Conservation (phyloP, 1,284 basidiomycete species). For the Bothia castanella region DNA sequence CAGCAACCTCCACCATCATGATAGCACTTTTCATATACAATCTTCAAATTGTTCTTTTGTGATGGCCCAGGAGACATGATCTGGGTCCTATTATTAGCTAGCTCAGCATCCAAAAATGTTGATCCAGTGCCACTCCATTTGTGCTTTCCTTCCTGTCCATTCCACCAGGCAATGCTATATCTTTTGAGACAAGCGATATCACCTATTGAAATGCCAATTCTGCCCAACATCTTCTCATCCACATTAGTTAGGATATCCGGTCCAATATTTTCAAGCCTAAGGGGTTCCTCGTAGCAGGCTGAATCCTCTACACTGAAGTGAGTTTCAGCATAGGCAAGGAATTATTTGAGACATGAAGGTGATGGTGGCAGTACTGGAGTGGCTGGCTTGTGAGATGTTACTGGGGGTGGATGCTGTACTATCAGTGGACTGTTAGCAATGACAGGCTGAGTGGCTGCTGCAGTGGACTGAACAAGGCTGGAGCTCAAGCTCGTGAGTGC, state of each 20-base stretch:
- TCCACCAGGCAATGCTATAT: constrained; percentile 12
- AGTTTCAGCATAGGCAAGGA: constrained; percentile 12
- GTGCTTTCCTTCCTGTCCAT: constrained; percentile 12
- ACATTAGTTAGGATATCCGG: constrained; percentile 13
- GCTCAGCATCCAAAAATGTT: background rate
- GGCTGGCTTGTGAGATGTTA: too few relatives aligned
- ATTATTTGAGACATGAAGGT: too few relatives aligned
- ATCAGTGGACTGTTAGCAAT: too few relatives aligned
- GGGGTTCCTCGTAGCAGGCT: background rate
- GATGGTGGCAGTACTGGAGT: too few relatives aligned
- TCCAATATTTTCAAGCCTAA: constrained; percentile 6
- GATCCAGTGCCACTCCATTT: constrained; percentile 2
- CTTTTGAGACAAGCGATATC: constrained; percentile 18
- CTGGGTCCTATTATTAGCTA: too few relatives aligned
- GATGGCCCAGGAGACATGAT: background rate
- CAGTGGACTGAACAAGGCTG: background rate
- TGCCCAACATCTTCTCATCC: background rate
- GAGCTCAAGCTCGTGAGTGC: background rate
- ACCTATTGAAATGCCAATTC: constrained; percentile 1
- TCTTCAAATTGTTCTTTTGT: background rate
- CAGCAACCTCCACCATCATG: background rate
- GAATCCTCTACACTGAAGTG: background rate
- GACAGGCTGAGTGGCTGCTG: background rate
- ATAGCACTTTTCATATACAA: background rate
- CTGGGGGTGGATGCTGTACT: too few relatives aligned